Conservation (phyloP, 331 rosid species). For the Stylosanthes scabra region DNA sequence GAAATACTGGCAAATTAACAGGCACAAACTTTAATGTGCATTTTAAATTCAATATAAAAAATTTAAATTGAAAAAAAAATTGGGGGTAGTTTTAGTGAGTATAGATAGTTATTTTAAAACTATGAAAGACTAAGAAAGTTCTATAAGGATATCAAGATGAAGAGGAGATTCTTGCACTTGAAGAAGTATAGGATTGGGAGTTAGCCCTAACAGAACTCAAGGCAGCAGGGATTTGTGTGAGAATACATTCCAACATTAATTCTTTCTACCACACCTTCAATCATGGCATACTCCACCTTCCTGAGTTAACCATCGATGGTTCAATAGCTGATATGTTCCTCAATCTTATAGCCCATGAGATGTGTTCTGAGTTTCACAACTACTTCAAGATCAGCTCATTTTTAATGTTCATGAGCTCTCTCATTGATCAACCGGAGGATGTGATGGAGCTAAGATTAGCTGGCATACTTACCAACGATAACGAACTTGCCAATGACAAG, state of each 20-base stretch:
- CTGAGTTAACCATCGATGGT: not conserved
- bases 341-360: slow-evolving; percentile 20
- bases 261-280: not conserved
- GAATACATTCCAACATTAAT: not conserved
- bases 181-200: slow-evolving; percentile 7
- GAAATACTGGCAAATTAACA: no score
- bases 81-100: no score
- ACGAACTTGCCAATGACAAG: no score
- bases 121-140: not conserved
- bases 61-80: no score
- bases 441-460: no score
- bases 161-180: not conserved
- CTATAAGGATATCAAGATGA: not conserved
- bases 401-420: slow-evolving; percentile 2
- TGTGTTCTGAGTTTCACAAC: slow-evolving; percentile 8
- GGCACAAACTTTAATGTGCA: no score
- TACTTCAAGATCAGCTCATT: slow-evolving; percentile 3
- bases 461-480: no score
- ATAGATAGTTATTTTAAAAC: no score
- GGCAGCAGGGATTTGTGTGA: not conserved
- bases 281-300: slow-evolving; percentile 14
- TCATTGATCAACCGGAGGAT: no score
- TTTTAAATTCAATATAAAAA: no score
- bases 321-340: not conserved
- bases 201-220: not conserved